Evolutionary conservation across 2,329 filamentous ascomycete genomes (phyloP), one percentile per base, ranked within the genome.

Genomic region (Aspergillus latus): DNA sequence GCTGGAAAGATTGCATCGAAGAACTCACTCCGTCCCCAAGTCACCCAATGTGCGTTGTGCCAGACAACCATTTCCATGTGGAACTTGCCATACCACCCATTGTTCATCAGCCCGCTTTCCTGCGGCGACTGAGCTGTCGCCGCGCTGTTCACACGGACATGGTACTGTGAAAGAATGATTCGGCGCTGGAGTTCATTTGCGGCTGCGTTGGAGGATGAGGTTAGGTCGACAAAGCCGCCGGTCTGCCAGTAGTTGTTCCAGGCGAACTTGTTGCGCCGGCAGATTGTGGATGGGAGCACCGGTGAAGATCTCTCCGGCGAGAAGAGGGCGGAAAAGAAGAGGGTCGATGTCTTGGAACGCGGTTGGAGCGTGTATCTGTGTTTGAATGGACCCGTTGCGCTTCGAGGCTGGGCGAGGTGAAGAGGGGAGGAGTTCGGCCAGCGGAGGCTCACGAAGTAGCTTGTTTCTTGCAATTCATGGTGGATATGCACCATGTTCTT

Each of bases 51-150:
- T 3, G 59, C 59, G 36, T 56, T 61, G 16, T 61, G 59, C 59
- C 59, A 61, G 1, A 61, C 49, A 1, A 61, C 57, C 59, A 61
- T 61, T 37, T 61, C 59, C 59, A 61, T 61, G 15, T 61, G 59
- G 30, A 61, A 61, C 11, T 61, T 61, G 48, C 59, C 59, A 26
- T 61, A 61, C 59, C 59, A 61, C 42, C 59, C 59, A 26, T 61
- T 61, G 15, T 61, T 60, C 59, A 61, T 61, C 10, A 61, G 21
- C 2, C 59, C 59, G 21, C 59, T 60, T 15, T 61, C 59, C 42
- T 61, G 59, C 2, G 59, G 59, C 1, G 57, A 56, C 49, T 61
- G 59, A 3, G 54, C 57, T 6, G 39, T 60, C 0, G 57, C 57
- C 6, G 59, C 59, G 32, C 57, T 59, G 21, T 61, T 61, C 0